Evolutionary conservation across 352 stramenopile species (phyloP), one percentile per base, ranked within the genome.

Genomic region (Lagenidium giganteum): DNA sequence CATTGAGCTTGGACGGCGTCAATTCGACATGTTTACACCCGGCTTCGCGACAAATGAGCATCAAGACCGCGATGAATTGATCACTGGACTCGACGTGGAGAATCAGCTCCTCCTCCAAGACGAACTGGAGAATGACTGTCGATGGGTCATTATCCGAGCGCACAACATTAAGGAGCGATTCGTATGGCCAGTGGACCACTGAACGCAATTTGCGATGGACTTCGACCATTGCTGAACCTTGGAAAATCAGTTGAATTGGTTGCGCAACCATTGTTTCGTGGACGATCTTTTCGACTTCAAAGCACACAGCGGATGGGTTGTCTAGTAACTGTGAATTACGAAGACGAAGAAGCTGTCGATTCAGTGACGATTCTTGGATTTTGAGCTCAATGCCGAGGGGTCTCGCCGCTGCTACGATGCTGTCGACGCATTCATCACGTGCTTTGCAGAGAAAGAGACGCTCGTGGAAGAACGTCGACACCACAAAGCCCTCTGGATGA

Each of bases 241-340:
- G 71, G 38, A 89, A 44, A 28, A 89, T 76, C 18, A 89, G 54
- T 33, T 87, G 77, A 27, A 83, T 80, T n/a, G 64, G 54, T 33
- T 73, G 61, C n/a, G n/a, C n/a, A n/a, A n/a, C n/a, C n/a, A n/a
- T n/a, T n/a, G n/a, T n/a, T 11, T 61, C 67, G 24, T 74, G 61
- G 22, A 54, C 55, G 1, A 35, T 43, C 39, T 81, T 87, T 33
- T 67, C 61, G 8, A 85, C 77, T 24, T 89, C 77, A 20, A 89
- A 89, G 44, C 73, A 70, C 27, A 77, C 71, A 11, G 82, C 49
- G 4, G 77, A 68, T 1, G 77, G 61, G 21, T 65, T 70, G 41
- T 84, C 63, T 18, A 89, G 37, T 20, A 75, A 32, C 48, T 83
- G 68, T 13, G 59, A 62, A 51, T 85, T 80, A 26, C 59, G 67